Evolutionary conservation across 148 eudicot genomes (phyloP), one percentile per base, ranked within the genome.

Genomic region (Chenopodium suecicum): DNA sequence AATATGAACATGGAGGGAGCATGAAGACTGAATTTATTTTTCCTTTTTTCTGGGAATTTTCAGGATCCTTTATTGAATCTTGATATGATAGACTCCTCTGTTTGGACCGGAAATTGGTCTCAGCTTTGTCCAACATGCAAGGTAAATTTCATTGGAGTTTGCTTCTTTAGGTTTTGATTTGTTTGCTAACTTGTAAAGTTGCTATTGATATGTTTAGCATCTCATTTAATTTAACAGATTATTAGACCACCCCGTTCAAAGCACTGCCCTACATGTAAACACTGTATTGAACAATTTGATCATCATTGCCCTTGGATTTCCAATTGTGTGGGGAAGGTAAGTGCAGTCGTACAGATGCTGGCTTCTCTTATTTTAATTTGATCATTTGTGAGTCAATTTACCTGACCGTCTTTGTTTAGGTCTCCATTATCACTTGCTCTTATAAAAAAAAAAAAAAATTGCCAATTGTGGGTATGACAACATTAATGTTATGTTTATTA

Each of bases 231-330:
- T 60, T 29, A 78, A 54, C 87, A 96, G 99, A 96, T 96, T 87
- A 97, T 96, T 78, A 86, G 99, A 83, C 99, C 99, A 83, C 89
- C 92, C 58, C 98, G 99, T 66, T 92, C 98, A 68, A 96, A 96
- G 87, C 99, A 96, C 79, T 96, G 99, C 84, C 91, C 99, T 74
- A 90, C 90, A 32, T 96, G 99, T 88, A 95, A 92, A 83, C 97
- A 89, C 73, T 94, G 99, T 82, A 92, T 96, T 71, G 99, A 96
- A 85, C 99, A 96, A 87, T 96, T 94, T 87, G 99, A 96, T 81
- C 99, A 96, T 90, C 98, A 96, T 83, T 96, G 99, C 83, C 99
- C 99, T 67, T 96, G 99, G 99, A 95, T 96, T 37, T 96, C 98
- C n/a, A 96, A 96, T 80, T 94, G 99, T 73, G 78, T 96, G 80